Evolutionary conservation across 441 rosid species (phyloP), one percentile per base, ranked within the genome.

Genomic region (Populus trichocarpa): DNA sequence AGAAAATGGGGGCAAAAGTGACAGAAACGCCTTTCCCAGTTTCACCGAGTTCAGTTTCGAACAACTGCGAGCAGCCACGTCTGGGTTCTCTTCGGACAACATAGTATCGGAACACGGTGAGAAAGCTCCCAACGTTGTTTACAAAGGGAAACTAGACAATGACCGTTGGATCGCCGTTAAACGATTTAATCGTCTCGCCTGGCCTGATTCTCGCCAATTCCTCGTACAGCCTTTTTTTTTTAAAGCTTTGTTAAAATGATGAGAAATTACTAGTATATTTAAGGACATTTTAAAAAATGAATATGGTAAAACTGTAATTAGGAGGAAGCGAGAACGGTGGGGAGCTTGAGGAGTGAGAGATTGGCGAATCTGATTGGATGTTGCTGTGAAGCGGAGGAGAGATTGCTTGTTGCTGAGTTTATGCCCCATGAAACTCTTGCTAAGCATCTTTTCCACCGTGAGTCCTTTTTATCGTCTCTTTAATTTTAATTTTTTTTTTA

Each of bases 121-220:
- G n/a, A n/a, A n/a, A n/a, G n/a, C n/a, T n/a, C n/a, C n/a, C n/a
- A n/a, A n/a, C n/a, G n/a, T n/a, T n/a, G n/a, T n/a, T n/a, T n/a
- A n/a, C n/a, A 87, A 80, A 88, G 99, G 96, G 77, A 90, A 84
- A 82, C 89, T 95, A 13, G 96, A 92, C 67, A 82, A 74, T 75
- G 93, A 85, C 78, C 88, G 88, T 7, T 90, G 84, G 85, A 84
- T 95, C 74, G 99, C 99, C 22, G 88, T 95, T 59, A 95, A 95
- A 77, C 93, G 99, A 25, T 95, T 95, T 77, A 89, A 90, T 70
- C 86, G 93, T 81, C 82, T 89, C 73, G 99, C 99, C 40, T 95
- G 99, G 99, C 97, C 99, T 5, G 98, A 93, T 77, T 77, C 96
- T 75, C 92, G 99, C 79, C 99, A 95, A 73, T 95, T 95, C 84